Evolutionary conservation across 805 yeast genomes (phyloP), one percentile per base, ranked within the genome.

Genomic region (Zygoascus ofunaensis): DNA sequence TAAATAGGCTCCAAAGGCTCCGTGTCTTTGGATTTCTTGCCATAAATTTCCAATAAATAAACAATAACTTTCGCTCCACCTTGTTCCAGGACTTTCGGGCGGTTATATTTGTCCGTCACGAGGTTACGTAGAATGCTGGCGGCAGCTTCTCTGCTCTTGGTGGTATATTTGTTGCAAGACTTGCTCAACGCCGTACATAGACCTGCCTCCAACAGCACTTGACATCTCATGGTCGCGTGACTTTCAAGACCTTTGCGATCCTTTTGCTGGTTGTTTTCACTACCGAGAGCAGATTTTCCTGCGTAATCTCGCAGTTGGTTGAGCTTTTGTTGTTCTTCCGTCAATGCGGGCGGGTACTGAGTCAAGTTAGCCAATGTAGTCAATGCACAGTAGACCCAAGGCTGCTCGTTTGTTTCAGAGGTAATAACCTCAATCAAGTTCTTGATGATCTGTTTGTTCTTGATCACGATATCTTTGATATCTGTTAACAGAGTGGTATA

Each of bases 1-100:
- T 26, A 26, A 8, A 21, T 40, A 24, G 23, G 28, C 23, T 22
- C 28, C 43, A 28, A 21, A 18, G 8, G 43, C 32, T 35, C 30
- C 17, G 14, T 24, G 15, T 24, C 22, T 26, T 26, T 37, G 18
- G 21, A 24, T 15, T 37, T 30, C 21, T 43, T 40, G 34, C 42
- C 30, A 43, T 44, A 48, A 18, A 21, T 35, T 14, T 51, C 44
- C 48, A 57, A 48, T 15, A 64, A 43, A 39, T 60, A 64, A 19
- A 58, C 41, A 4, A 56, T 49, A 7, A 61, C 52, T 2, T 65
- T 54, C 19, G 59, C 55, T 3, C 63, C 68, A 5, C 71, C 69
- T 44, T 65, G 64, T 24, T 51, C 49, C 3, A 62, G 60, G 23
- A 63, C 50, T 2, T 30, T 42, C 14, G 51, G 46, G 1, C 70